Base-by-base conservation (phyloP, 108 stramenopile genomes). In the Cyclotella cryptica region DNA sequence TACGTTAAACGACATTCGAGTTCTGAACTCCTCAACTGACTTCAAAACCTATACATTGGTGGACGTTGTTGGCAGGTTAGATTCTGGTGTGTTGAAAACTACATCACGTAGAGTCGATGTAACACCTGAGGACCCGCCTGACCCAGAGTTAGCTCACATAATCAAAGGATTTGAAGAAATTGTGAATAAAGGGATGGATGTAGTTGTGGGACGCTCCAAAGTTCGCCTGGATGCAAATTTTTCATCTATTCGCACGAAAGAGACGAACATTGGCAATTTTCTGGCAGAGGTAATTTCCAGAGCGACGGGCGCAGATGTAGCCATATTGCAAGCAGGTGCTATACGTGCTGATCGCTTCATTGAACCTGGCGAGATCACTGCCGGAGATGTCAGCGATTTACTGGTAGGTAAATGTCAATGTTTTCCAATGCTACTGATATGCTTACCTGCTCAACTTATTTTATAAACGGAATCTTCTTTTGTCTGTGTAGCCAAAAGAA, bases 11-110 rank as follows among this genome's bases (percentile, higher is more conserved):
- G 60, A 62, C 17, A 71, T 78, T 54, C 66, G 58, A 22, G 73
- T 89, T 29, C 55, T 86, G 62, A 89, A 89, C 61, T 77, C 75
- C 6, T 81, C 86, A 27, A 83, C 88, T 19, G 88, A 89, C 57
- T 89, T 89, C 74, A 72, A 82, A 14, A 58, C 75, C 35, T 71
- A 77, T 41, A 69, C 82, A 15, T 26, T 68, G n/a, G 57, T 86
- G 10, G 67, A 66, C 24, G 42, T 82, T 27, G 18, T 74, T 3
- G 77, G 58, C 13, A 73, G 72, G 15, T 39, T 41, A 0, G 62
- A 30, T 0, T 52, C 44, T 14, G 46, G 35, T 7, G 53, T 40
- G 10, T 17, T 65, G 46, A 61, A 66, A 54, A 66, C 68, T 10
- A 41, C 19, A 35, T 8, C 47, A 4, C 64, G 42, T 40, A 62